These are phyloP conservation scores for Volvox carteri DNA, from an alignment of 163 green algal genomes.

Conservation along the genomic window DNA sequence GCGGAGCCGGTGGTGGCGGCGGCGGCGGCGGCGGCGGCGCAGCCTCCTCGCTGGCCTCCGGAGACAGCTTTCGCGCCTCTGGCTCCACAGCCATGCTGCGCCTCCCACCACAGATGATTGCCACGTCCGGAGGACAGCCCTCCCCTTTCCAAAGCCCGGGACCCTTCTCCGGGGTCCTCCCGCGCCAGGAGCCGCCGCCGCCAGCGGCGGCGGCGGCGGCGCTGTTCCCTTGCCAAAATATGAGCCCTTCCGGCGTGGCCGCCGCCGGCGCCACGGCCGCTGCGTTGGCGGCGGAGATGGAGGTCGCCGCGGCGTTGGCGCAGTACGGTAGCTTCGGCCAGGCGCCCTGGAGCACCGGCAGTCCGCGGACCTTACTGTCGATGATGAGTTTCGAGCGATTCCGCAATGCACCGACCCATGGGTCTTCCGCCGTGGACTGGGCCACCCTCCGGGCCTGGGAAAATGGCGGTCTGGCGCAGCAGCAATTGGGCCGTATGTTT, in stretches of 20 bases:
- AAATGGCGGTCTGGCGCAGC: background rate
- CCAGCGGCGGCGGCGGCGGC: too few relatives aligned
- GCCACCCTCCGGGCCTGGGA: background rate
- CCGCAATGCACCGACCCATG: background rate
- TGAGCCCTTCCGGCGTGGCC: background rate
- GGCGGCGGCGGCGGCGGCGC: background rate
- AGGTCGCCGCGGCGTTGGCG: background rate
- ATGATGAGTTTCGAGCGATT: background rate
- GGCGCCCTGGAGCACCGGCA: background rate
- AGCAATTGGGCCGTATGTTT: background rate
- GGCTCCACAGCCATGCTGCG: slow-evolving; percentile 1
- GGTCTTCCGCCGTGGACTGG: background rate
- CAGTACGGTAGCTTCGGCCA: slow-evolving; percentile 1
- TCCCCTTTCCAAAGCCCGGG: too few relatives aligned
- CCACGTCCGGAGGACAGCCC: too few relatives aligned
- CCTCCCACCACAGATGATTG: background rate
- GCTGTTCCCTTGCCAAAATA: background rate
- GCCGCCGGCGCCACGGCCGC: background rate
- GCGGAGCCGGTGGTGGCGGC: background rate
- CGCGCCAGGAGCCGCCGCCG: background rate
- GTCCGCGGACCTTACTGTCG: background rate
- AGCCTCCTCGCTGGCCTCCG: background rate
- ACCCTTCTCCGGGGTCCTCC: background rate
- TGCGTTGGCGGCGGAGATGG: background rate
- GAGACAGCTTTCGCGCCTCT: background rate